These are phyloP conservation scores for Dalbergia oliveri DNA, from an alignment of 306 rosid species.

Conservation along the genomic window DNA sequence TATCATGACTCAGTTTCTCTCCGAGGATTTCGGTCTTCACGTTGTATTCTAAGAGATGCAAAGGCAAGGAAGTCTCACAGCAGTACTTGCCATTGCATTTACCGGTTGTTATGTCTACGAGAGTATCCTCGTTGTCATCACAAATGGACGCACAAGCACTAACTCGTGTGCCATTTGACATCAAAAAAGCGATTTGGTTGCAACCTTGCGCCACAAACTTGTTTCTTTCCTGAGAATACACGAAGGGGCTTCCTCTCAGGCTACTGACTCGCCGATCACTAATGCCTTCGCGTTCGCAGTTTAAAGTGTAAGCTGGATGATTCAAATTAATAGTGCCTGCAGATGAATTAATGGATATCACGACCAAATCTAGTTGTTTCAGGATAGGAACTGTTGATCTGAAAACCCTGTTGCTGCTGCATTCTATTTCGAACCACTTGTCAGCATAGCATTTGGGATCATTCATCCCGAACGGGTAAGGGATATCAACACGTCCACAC, in stretches of 20 bases:
- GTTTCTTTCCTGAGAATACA: conserved; percentile 19
- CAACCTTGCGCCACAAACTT: conserved; percentile 44
- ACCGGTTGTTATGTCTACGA: not conserved
- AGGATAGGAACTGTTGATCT: not conserved
- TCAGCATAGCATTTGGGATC: conserved; percentile 4
- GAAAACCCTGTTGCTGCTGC: not conserved
- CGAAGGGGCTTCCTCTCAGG: conserved; percentile 24
- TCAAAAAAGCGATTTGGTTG: conserved; percentile 24
- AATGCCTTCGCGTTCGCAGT: not conserved
- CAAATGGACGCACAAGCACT: conserved; percentile 54
- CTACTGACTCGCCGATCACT: not conserved
- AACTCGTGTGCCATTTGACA: conserved; percentile 38
- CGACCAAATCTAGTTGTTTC: not conserved
- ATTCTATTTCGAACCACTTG: conserved; percentile 10
- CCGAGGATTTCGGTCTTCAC: not conserved
- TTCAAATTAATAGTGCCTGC: not conserved
- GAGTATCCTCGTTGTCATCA: not conserved
- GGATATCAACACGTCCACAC: conserved; percentile 40
- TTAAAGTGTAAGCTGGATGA: conserved; percentile 10
- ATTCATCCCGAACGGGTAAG: conserved; percentile 51
- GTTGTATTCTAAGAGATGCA: conserved; percentile 15
- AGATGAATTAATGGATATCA: not conserved
- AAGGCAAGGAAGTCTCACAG: conserved; percentile 36
- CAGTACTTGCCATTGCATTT: conserved; percentile 41
- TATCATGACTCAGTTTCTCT: not conserved